Evolutionary conservation across 225 moss, liverwort and hornwort species (phyloP), one percentile per base, ranked within the genome.

Genomic region (Anthoceros angustus): DNA sequence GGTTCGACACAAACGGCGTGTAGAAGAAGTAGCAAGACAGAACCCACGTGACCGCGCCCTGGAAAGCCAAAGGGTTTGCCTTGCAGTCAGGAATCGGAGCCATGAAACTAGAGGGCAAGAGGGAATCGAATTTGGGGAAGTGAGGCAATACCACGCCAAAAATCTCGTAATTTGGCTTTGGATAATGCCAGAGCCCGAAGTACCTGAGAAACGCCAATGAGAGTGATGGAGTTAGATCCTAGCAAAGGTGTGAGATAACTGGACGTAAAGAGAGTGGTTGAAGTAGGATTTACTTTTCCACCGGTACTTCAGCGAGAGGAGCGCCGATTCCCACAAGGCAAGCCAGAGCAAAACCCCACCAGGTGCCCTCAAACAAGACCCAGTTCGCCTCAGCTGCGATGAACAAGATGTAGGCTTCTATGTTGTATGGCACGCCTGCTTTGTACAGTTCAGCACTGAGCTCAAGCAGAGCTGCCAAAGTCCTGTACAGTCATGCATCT

Each of bases 311-410:
- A 42, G 79, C 74, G 32, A 92, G 83, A 0, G 98, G 98, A 68
- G 85, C 86, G 8, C 61, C 73, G 23, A 69, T 69, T 62, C 86
- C 87, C 6, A 86, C 79, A 10, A 92, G 38, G 3, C 77, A 50
- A 42, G 98, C 98, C 55, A 98, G 84, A 8, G 81, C 98, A 64
- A 98, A 89, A 0, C 98, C 92, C 98, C 89, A 89, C 98, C 92
- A 98, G 0, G 98, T 98, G 42, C 87, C 86, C 21, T 98, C 98
- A 40, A 98, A 79, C 7, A 89, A 70, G 26, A 89, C 67, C 98
- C 98, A 92, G 63, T 98, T 98, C 65, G 82, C 64, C 64, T 92
- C 87, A 40, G 98, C 98, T 61, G 82, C 64, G 39, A 79, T 84
- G 71, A 98, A 98, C 12, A 98, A 80, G 0, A 68, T 77, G 77